These are phyloP conservation scores for Ophiognomonia clavigignenti-juglandacearum DNA, from an alignment of 2,329 filamentous ascomycete species.

Conservation along the genomic window DNA sequence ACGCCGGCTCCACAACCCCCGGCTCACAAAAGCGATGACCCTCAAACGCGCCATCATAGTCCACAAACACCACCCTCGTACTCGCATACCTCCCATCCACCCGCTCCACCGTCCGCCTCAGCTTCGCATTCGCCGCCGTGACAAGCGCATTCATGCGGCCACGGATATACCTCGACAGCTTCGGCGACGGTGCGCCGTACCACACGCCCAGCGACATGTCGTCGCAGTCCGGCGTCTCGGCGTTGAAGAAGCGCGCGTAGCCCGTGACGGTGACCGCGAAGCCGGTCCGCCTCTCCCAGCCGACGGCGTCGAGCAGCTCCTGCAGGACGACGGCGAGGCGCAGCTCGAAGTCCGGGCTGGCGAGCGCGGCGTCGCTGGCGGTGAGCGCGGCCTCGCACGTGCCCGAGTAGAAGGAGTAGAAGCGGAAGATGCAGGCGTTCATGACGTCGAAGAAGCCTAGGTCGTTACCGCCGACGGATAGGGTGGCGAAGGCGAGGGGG, in stretches of 20 bases:
- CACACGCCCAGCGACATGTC: slow-evolving; percentile 41
- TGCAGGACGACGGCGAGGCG: slow-evolving; percentile 33
- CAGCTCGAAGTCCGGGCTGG: slow-evolving; percentile 32
- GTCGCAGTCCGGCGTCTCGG: slow-evolving; percentile 37
- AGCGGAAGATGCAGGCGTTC: slow-evolving; percentile 45
- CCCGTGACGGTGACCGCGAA: slow-evolving; percentile 42
- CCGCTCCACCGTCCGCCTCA: slow-evolving; percentile 28
- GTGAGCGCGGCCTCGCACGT: slow-evolving; percentile 37
- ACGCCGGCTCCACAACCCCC: slow-evolving; percentile 36
- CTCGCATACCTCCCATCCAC: slow-evolving; percentile 32
- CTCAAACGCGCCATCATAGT: slow-evolving; percentile 39
- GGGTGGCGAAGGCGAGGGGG: slow-evolving; percentile 36
- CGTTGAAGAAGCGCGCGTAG: slow-evolving; percentile 45
- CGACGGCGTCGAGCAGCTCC: slow-evolving; percentile 38
- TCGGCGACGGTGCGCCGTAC: slow-evolving; percentile 38
- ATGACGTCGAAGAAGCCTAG: slow-evolving; percentile 45
- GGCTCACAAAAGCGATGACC: slow-evolving; percentile 37
- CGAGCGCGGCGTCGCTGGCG: slow-evolving; percentile 28
- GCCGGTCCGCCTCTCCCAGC: slow-evolving; percentile 38
- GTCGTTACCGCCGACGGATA: slow-evolving; percentile 45
- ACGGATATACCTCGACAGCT: slow-evolving; percentile 34
- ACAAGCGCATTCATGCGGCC: slow-evolving; percentile 40
- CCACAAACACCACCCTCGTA: slow-evolving; percentile 37
- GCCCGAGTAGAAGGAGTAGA: slow-evolving; percentile 43
- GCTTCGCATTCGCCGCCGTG: slow-evolving; percentile 34